Percentiles rank a stretch among this genome's conserved stretches.
phyloP scores from a whole-genome alignment of 2,329 filamentous ascomycete species.

The Tolypocladium ophioglossoides region DNA sequence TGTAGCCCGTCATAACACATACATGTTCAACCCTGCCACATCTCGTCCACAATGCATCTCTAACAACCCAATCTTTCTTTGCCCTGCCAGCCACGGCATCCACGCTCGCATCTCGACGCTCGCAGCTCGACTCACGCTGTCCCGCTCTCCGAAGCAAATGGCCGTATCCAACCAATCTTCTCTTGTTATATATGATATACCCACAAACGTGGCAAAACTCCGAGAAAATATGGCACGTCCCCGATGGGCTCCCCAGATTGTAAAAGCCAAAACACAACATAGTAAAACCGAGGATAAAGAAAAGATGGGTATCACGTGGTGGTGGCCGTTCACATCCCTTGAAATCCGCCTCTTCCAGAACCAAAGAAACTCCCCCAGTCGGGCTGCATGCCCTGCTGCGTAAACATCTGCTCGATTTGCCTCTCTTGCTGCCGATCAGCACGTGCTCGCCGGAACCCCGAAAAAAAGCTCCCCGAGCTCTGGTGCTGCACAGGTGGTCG shows the following conservation, averaged over 20 bases:
- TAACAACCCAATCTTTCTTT: not conserved
- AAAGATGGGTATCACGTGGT: conserved; percentile 26
- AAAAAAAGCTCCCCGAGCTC: conserved; percentile 17
- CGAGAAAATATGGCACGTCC: not conserved
- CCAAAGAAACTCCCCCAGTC: conserved; percentile 38
- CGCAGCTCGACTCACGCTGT: not conserved
- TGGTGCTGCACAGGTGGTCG: conserved; percentile 16
- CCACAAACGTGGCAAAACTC: not conserved
- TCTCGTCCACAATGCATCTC: not conserved
- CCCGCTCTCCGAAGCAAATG: not conserved
- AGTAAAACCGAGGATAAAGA: conserved; percentile 10
- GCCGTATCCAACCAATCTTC: not conserved
- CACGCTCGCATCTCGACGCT: no score
- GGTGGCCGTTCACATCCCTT: conserved; percentile 27
- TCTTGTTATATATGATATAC: not conserved
- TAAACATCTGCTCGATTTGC: conserved; percentile 40
- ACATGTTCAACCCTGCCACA: not conserved
- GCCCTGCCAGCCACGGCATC: not conserved
- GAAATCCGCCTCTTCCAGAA: conserved; percentile 30
- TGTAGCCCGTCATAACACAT: not conserved
- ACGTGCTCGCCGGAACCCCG: conserved; percentile 13
- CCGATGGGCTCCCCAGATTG: not conserved
- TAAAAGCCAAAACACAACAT: not conserved
- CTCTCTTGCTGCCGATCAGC: conserved; percentile 20
- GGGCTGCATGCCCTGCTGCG: conserved; percentile 32